Conservation (phyloP, 805 yeast species). For the Alloascoidea africana region DNA sequence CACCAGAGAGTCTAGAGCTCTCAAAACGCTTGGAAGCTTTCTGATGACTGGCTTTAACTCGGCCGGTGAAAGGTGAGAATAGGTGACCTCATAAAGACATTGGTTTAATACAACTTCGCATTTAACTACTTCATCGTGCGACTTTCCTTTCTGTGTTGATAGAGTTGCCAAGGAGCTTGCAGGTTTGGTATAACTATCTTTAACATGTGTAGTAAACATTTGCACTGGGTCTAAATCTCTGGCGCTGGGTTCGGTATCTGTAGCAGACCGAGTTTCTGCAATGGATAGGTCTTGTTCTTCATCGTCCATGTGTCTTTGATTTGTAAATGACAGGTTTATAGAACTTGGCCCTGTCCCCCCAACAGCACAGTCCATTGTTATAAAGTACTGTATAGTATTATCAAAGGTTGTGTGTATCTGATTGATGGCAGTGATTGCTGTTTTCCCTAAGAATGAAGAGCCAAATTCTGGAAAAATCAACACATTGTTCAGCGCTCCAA, state of each 20-base stretch:
- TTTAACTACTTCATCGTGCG: conserved; percentile 19
- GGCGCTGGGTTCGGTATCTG: too few relatives aligned
- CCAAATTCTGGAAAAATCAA: conserved; percentile 36
- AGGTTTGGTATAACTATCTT: conserved; percentile 3
- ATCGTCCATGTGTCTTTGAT: conserved; percentile 10
- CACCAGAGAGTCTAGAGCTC: conserved; percentile 24
- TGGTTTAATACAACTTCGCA: conserved; percentile 27
- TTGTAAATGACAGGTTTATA: too few relatives aligned
- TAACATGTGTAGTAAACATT: too few relatives aligned
- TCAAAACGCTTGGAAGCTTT: conserved; percentile 17
- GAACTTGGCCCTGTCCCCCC: too few relatives aligned
- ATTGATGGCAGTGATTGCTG: conserved; percentile 23
- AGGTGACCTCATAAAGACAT: conserved; percentile 32
- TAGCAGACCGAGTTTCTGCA: not conserved
- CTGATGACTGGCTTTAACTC: conserved; percentile 22
- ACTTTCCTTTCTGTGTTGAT: conserved; percentile 17
- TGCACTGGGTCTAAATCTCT: too few relatives aligned
- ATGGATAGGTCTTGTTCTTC: not conserved
- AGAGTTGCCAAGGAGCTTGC: conserved; percentile 18
- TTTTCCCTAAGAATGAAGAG: conserved; percentile 29
- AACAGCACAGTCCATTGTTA: conserved; percentile 7
- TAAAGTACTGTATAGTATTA: conserved; percentile 23
- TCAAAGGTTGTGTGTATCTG: conserved; percentile 25
- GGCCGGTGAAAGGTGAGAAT: conserved; percentile 28
- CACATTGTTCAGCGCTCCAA: conserved; percentile 27